Conservation (phyloP, 495 filamentous ascomycete genomes). For the Letharia columbiana region DNA sequence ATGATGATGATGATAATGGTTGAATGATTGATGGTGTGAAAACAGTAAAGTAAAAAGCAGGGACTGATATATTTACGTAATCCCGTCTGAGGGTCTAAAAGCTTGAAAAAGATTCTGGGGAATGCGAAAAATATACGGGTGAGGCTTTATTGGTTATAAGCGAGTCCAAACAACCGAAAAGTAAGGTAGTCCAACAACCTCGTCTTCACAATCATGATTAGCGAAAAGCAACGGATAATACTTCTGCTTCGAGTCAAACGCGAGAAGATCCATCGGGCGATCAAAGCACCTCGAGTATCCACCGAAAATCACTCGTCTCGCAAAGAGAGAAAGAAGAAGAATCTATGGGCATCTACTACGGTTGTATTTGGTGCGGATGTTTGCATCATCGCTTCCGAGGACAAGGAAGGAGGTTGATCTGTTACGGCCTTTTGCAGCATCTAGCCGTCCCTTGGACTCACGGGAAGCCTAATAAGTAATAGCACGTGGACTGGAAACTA, state of each 20-base stretch:
- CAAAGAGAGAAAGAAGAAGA: not conserved
- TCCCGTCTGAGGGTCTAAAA: not conserved
- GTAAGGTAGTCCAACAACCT: too few species aligned
- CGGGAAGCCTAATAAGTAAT: not conserved
- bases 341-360: not conserved
- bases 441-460: not conserved
- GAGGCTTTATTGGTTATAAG: too few species aligned
- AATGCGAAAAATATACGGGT: too few species aligned
- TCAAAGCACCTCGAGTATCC: not conserved
- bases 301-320: not conserved
- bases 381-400: not conserved
- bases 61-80: not conserved
- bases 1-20: too few species aligned
- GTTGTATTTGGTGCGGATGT: not conserved
- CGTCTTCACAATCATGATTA: not conserved
- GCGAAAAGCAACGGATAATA: not conserved
- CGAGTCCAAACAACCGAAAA: too few species aligned
- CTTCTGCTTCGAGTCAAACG: not conserved
- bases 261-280: not conserved
- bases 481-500: constrained; percentile 1
- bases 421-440: not conserved
- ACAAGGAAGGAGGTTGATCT: not conserved
- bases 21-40: too few species aligned
- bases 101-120: too few species aligned
- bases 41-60: too few species aligned